Base-by-base conservation (phyloP, 75 land plant species). In the Cupressus sempervirens region DNA sequence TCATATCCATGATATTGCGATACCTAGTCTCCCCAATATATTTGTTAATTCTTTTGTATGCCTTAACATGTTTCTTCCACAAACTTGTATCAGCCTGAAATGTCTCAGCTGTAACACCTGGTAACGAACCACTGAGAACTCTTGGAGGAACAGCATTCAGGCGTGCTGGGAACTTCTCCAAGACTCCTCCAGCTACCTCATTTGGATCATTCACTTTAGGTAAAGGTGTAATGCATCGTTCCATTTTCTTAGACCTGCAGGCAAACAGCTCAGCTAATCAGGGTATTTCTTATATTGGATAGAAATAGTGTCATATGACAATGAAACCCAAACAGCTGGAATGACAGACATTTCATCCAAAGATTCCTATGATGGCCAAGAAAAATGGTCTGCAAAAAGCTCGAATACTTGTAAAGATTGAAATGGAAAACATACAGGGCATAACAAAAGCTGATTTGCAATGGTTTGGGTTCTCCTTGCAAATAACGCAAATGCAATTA, bases 1-100 rank as follows among this genome's bases (percentile, higher is more conserved):
- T 96, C 98, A 96, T 96, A 86, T 96, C 98, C 93, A 96, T 91
- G 18, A 95, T 90, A 83, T 96, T 95, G 48, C 95, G 87, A 74
- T 96, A 96, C 75, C 97, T 88, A 52, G 92, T 94, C 16, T 91
- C 73, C 80, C 92, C 96, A 86, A 96, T 81, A n/a, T 89, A 86
- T 79, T 91, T 93, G 74, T 88, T 91, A 7, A 89, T 88, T 34
- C 83, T 91, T 84, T 92, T 96, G 87, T 96, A 96, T 70, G 94
- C 90, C 15, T 77, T 87, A 16, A 96, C 93, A 76, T 94, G 95
- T 84, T 93, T 91, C 85, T 88, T 89, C 98, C 98, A 96, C 58
- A 90, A 80, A 29, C 83, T 86, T 65, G 90, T 94, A 84, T 96
- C 95, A 73, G 90, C 91, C 3, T 83, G 30, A 83, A 89, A 96